phyloP scores from a whole-genome alignment of 495 filamentous ascomycete species.

The Sordaria brevicollis region DNA sequence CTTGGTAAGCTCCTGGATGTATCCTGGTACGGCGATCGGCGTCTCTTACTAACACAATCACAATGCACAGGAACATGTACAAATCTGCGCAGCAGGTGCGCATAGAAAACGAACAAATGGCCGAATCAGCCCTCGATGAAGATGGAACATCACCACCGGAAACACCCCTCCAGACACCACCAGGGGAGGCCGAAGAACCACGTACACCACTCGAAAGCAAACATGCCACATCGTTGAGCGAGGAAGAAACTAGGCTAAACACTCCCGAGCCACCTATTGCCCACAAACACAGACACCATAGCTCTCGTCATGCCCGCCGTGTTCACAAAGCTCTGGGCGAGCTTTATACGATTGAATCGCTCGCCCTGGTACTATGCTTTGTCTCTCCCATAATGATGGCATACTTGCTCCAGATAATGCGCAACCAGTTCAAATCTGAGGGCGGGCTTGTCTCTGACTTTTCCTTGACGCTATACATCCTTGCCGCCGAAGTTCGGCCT shows the following conservation, averaged over 20 bases:
- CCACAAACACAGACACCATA: not conserved
- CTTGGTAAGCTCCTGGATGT: slow-evolving; percentile 52
- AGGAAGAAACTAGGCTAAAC: not conserved
- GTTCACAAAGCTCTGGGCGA: slow-evolving; percentile 42
- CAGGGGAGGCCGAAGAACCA: not conserved
- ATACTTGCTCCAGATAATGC: slow-evolving; percentile 66
- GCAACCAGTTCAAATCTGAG: slow-evolving; percentile 70
- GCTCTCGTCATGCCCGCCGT: not conserved
- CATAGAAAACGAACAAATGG: slow-evolving; percentile 30
- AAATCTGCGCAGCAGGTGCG: slow-evolving; percentile 60
- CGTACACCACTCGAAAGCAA: not conserved
- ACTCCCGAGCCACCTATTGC: not conserved
- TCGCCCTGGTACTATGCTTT: slow-evolving; percentile 71
- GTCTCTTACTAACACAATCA: slow-evolving; percentile 3
- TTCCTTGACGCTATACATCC: slow-evolving; percentile 87
- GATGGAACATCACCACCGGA: slow-evolving; percentile 7
- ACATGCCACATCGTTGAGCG: not conserved
- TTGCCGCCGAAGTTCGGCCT: slow-evolving; percentile 78
- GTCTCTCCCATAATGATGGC: slow-evolving; percentile 66
- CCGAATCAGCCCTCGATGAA: slow-evolving; percentile 39
- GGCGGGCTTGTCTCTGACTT: slow-evolving; percentile 73
- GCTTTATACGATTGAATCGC: slow-evolving; percentile 62
- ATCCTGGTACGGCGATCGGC: not conserved
- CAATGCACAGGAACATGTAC: slow-evolving; percentile 78
- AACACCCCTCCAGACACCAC: not conserved